Base-by-base conservation (phyloP, 768 basidiomycete genomes). In the Pisolithus microcarpus region DNA sequence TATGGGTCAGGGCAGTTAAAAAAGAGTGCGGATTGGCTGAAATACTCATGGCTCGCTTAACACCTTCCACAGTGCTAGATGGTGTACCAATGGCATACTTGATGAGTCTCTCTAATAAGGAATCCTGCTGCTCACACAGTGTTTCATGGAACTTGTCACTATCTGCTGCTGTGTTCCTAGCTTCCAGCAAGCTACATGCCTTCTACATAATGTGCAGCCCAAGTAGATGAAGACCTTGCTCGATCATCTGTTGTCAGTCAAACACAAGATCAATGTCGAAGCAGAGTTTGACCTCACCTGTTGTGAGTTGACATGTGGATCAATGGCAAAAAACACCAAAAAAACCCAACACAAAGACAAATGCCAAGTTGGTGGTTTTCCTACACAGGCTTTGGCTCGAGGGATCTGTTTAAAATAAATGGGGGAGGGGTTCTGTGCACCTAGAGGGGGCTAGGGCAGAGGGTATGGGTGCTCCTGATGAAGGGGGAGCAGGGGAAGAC, bases 151-250 rank as follows among this genome's bases (percentile, higher is more conserved):
- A 74, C 26, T 69, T 75, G 28, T 72, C 62, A 24, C 84, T 81
- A 43, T 87, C 88, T 0, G 75, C 66, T 0, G 79, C 74, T 5
- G 75, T 74, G 11, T 84, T 79, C 18, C 67, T 66, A 26, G 71
- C 76, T 0, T 69, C 59, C 1, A 77, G 72, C 30, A 94, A 64
- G 7, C 74, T 69, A 40, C 80, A 78, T 2, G 81, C 78, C 63
- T 91, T 87, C 92, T 94, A 97, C 19, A 89, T 76, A 11, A 96
- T 70, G 63, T 94, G 87, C 13, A 87, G 65, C 13, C 79, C 82
- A 40, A 96, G 75, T 2, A 91, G 70, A 48, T 87, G 79, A n/a
- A 96, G 70, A 0, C 88, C 83, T 59, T 91, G 82, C 55, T 88
- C 85, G 38, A 96, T 76, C 81, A 98, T 82, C 96, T 99, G 45